Conservation (phyloP, 352 stramenopile genomes). For the Pythium pyrilobum region DNA sequence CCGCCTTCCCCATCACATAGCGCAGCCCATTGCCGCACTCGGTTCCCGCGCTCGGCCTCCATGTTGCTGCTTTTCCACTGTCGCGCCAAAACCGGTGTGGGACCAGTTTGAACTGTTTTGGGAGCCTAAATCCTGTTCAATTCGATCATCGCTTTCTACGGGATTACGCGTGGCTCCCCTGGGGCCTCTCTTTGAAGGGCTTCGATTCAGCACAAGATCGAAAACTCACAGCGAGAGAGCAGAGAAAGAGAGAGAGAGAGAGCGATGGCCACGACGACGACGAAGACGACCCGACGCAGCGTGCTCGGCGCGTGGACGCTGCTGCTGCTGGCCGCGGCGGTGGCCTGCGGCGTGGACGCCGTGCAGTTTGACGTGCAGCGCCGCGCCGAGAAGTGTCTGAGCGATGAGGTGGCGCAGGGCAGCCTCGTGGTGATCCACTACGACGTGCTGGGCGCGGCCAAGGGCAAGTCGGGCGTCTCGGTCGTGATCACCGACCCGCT, state of each 20-base stretch:
- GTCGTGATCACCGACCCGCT: constrained; percentile 69
- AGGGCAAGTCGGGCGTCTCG: constrained; percentile 67
- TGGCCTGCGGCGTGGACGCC: constrained; percentile 23
- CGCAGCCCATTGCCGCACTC: background rate
- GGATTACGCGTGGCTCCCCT: no score
- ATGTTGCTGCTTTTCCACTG: background rate
- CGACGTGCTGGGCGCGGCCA: constrained; percentile 58
- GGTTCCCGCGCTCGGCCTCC: constrained; percentile 13
- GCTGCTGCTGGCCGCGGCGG: constrained; percentile 25
- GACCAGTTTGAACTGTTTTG: no score
- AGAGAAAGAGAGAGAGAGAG: background rate
- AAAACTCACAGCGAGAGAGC: background rate
- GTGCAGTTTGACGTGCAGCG: constrained; percentile 79
- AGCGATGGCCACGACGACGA: constrained; percentile 16
- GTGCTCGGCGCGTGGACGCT: constrained; percentile 7
- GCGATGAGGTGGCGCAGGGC: constrained; percentile 72
- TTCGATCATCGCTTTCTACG: no score
- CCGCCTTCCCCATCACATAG: no score
- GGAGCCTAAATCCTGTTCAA: no score
- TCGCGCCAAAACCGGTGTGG: background rate
- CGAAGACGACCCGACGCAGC: background rate
- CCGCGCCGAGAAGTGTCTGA: constrained; percentile 75
- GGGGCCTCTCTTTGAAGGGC: no score
- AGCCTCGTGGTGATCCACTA: constrained; percentile 83
- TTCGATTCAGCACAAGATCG: constrained; percentile 7